A percentile compares a stretch with the other conserved stretches of the same genome.
Evolutionary conservation across 2,329 filamentous ascomycete genomes (phyloP).

Genomic region (Coleophoma eucalyptorum): DNA sequence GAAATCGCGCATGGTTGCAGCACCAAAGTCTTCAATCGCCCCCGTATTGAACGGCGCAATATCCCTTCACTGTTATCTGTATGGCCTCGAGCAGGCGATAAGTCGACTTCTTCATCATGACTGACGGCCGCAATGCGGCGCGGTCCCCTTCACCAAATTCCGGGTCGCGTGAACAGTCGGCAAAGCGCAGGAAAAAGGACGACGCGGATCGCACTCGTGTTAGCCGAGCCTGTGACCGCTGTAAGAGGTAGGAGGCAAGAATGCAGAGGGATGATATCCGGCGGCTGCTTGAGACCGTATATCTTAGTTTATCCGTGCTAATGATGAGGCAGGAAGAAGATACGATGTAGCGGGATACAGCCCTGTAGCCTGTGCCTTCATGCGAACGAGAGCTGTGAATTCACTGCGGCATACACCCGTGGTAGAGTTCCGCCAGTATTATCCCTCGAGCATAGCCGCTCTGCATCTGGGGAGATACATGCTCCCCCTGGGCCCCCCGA

Average conservation of each 20-base stretch:
- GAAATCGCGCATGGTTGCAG: too few species aligned
- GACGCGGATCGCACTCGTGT: constrained; percentile 26
- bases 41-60: too few species aligned
- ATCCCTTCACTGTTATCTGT: too few species aligned
- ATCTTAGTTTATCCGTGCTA: not conserved
- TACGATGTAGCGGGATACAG: constrained; percentile 34
- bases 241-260: constrained; percentile 43
- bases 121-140: too few species aligned
- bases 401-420: constrained; percentile 44
- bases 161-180: too few species aligned
- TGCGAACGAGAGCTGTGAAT: constrained; percentile 36
- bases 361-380: constrained; percentile 33
- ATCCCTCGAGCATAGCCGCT: constrained; percentile 1
- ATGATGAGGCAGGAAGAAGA: constrained; percentile 28
- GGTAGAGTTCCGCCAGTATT: constrained; percentile 38
- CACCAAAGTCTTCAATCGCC: too few species aligned
- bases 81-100: too few species aligned
- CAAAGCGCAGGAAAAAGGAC: constrained; percentile 13
- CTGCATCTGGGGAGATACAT: not conserved
- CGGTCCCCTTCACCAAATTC: too few species aligned
- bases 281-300: not conserved
- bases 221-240: constrained; percentile 43
- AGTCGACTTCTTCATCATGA: too few species aligned
- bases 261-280: too few species aligned
- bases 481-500: not conserved